phyloP scores from a whole-genome alignment of 2,329 filamentous ascomycete genomes.

The Basipetospora chlamydospora region DNA sequence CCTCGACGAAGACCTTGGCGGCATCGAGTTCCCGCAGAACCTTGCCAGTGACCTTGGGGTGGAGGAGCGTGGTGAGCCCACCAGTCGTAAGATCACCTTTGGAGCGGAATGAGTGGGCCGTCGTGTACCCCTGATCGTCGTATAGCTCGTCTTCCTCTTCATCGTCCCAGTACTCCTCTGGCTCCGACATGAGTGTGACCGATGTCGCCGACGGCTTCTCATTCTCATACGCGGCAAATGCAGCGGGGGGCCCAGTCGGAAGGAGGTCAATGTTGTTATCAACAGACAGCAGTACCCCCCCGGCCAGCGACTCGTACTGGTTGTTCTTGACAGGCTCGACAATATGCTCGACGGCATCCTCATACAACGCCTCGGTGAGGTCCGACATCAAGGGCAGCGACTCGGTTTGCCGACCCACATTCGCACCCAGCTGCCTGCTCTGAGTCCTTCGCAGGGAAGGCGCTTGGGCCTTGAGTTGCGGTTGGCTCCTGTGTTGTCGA shows the following conservation, averaged over 20 bases:
- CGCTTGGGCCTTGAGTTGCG: slow-evolving; percentile 29
- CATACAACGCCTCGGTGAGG: slow-evolving; percentile 24
- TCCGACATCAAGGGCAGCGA: slow-evolving; percentile 16
- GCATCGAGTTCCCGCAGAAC: slow-evolving; percentile 58
- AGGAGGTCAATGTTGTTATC: slow-evolving; percentile 1
- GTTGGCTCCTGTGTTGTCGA: slow-evolving; percentile 40
- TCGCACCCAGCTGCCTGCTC: slow-evolving; percentile 23
- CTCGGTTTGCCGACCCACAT: neutral
- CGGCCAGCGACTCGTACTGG: neutral
- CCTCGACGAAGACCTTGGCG: slow-evolving; percentile 51
- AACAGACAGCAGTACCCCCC: neutral
- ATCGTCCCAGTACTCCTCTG: slow-evolving; percentile 66
- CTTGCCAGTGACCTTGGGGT: slow-evolving; percentile 56
- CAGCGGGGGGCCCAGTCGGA: neutral
- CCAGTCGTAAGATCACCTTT: slow-evolving; percentile 48
- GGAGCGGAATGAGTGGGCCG: slow-evolving; percentile 60
- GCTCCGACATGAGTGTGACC: slow-evolving; percentile 15
- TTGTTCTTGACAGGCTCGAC: slow-evolving; percentile 11
- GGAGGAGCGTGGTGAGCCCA: slow-evolving; percentile 44
- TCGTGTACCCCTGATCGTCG: slow-evolving; percentile 55
- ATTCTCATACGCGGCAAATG: slow-evolving; percentile 2
- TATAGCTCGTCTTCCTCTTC: slow-evolving; percentile 55
- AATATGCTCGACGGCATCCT: slow-evolving; percentile 31
- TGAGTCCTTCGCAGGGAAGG: slow-evolving; percentile 28
- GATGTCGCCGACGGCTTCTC: slow-evolving; percentile 2